phyloP scores from a whole-genome alignment of 2,329 filamentous ascomycete species.

The Ceratocystis eucalypticola region DNA sequence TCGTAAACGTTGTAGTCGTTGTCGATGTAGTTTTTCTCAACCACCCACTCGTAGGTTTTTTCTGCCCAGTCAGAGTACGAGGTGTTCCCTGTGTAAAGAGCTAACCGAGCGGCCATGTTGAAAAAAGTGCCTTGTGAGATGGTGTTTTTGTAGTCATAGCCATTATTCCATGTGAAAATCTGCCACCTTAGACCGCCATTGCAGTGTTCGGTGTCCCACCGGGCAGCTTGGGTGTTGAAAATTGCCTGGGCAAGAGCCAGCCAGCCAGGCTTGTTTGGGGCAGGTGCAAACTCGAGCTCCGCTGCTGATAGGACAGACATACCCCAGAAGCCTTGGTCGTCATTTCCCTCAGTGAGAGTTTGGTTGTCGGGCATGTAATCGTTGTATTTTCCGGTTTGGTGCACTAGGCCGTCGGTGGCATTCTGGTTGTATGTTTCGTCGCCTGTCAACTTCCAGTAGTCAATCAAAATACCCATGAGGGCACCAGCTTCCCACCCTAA shows the following conservation, averaged over 20 bases:
- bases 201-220: conserved; percentile 59
- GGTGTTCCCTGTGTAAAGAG: conserved; percentile 61
- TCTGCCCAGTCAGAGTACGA: conserved; percentile 70
- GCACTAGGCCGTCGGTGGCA: conserved; percentile 53
- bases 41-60: conserved; percentile 58
- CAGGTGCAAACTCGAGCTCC: conserved; percentile 53
- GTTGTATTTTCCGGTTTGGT: conserved; percentile 56
- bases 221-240: conserved; percentile 62
- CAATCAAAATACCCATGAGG: conserved; percentile 56
- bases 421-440: conserved; percentile 59
- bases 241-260: conserved; percentile 62
- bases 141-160: conserved; percentile 64
- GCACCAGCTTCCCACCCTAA: conserved; percentile 58
- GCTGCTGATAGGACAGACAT: conserved; percentile 57
- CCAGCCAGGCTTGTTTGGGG: conserved; percentile 46
- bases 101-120: conserved; percentile 52
- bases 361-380: conserved; percentile 70
- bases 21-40: conserved; percentile 43
- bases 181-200: conserved; percentile 73
- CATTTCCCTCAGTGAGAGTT: conserved; percentile 55
- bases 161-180: conserved; percentile 69
- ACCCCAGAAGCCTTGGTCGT: conserved; percentile 65
- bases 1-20: conserved; percentile 48
- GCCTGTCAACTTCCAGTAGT: conserved; percentile 76
- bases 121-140: conserved; percentile 52